Evolutionary conservation across 208 protist species (phyloP).

Genomic region (Leishmania tarentolae): DNA sequence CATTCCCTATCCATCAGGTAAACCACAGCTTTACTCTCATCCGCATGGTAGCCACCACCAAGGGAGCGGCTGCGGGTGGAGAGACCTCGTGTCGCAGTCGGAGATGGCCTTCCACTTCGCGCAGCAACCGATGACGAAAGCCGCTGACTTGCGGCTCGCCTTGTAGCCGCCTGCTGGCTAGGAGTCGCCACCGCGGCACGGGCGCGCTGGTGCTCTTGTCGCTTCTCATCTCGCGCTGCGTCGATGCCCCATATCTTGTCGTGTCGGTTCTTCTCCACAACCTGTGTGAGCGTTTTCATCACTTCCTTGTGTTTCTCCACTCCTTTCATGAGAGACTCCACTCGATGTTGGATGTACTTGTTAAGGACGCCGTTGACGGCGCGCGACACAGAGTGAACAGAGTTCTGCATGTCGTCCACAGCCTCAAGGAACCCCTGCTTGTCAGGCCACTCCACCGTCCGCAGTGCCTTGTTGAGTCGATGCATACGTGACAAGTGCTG

Average conservation of each 20-base stretch:
- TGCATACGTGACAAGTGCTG: slow-evolving; percentile 59
- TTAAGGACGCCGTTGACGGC: slow-evolving; percentile 60
- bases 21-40: slow-evolving; percentile 50
- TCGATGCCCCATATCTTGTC: slow-evolving; percentile 70
- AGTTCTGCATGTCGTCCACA: slow-evolving; percentile 57
- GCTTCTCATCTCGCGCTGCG: slow-evolving; percentile 34
- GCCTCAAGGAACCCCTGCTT: slow-evolving; percentile 70
- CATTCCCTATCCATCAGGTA: slow-evolving; percentile 54
- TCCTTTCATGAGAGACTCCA: slow-evolving; percentile 72
- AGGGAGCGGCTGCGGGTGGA: slow-evolving; percentile 30
- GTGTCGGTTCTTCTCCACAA: slow-evolving; percentile 66
- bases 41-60: slow-evolving; percentile 64
- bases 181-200: slow-evolving; percentile 9
- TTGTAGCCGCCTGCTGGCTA: background rate
- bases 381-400: slow-evolving; percentile 42
- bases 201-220: slow-evolving; percentile 45
- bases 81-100: background rate
- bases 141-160: background rate
- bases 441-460: slow-evolving; percentile 77
- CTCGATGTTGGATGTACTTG: slow-evolving; percentile 72
- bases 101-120: background rate
- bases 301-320: slow-evolving; percentile 76
- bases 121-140: background rate
- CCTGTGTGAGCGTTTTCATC: slow-evolving; percentile 68
- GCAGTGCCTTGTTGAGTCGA: slow-evolving; percentile 68